These are phyloP conservation scores for Colletotrichum tanaceti DNA, from an alignment of 2,329 filamentous ascomycete species.

Conservation along the genomic window DNA sequence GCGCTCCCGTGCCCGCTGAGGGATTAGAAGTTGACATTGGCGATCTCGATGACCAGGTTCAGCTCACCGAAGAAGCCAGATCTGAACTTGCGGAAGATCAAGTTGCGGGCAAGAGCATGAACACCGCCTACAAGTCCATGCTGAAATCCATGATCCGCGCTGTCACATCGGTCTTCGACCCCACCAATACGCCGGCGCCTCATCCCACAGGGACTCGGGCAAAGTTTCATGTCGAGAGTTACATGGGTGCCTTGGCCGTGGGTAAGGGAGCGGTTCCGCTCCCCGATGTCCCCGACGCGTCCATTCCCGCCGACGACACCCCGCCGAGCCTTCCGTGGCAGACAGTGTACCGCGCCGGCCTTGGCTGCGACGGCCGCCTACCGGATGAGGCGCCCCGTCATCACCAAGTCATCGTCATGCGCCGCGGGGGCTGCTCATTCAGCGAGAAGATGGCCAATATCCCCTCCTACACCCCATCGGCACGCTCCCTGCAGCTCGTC, in stretches of 20 bases:
- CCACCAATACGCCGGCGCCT: slow-evolving; percentile 48
- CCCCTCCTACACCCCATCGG: slow-evolving; percentile 76
- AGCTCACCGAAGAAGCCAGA: slow-evolving; percentile 31
- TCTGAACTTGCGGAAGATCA: slow-evolving; percentile 43
- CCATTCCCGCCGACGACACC: slow-evolving; percentile 53
- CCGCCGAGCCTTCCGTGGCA: slow-evolving; percentile 71
- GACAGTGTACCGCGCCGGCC: slow-evolving; percentile 76
- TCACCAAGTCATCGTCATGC: slow-evolving; percentile 84
- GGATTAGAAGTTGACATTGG: slow-evolving; percentile 30
- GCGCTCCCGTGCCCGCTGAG: slow-evolving; percentile 35
- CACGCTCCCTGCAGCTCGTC: slow-evolving; percentile 78
- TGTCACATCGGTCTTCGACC: slow-evolving; percentile 58
- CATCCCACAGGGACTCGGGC: slow-evolving; percentile 43
- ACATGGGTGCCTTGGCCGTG: slow-evolving; percentile 61
- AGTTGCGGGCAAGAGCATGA: slow-evolving; percentile 38
- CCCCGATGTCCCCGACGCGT: slow-evolving; percentile 71
- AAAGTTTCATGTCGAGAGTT: slow-evolving; percentile 58
- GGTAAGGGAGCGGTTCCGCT: slow-evolving; percentile 74
- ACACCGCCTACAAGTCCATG: slow-evolving; percentile 54
- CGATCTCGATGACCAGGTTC: slow-evolving; percentile 38
- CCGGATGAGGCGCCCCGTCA: slow-evolving; percentile 62
- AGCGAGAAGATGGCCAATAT: slow-evolving; percentile 85
- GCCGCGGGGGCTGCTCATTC: slow-evolving; percentile 86
- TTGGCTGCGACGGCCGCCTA: slow-evolving; percentile 72
- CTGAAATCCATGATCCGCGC: slow-evolving; percentile 60